Evolutionary conservation across 148 eudicot species (phyloP), one percentile per base, ranked within the genome.

Genomic region (Chenopodium quinoa): DNA sequence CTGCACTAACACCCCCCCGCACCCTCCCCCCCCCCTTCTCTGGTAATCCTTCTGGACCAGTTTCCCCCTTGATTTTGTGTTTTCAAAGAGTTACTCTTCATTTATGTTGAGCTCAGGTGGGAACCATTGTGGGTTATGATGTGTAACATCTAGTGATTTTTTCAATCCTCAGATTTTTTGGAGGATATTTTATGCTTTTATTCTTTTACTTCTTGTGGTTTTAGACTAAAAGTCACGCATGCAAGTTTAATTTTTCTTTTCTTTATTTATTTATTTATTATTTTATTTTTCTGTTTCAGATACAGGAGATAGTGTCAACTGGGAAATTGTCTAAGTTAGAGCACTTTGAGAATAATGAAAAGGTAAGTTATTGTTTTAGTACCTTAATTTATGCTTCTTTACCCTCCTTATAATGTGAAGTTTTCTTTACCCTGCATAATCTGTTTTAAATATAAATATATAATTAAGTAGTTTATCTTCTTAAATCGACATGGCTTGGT

Each of bases 311-410:
- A 75, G 92, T 91, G 74, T 88, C 83, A 79, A 96, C 99, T 65
- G 98, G 98, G 78, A 94, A 88, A 84, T 88, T 96, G 65, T 92
- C 98, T 72, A 96, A 96, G 91, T 84, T 96, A 91, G 99, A 96
- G 85, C 94, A 96, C 88, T 96, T 96, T 76, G 95, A 94, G 89
- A 89, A 87, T 71, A 97, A 96, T 88, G 98, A 94, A 85, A 96
- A 92, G 99, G 98, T 93, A 25, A 40, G 75, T 77, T 48, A 47
- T 34, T 19, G 62, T 79, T 81, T 65, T 73, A 11, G 32, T 20
- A 67, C 50, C 71, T 72, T 4, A 4, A 37, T 27, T 46, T 75
- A 47, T 75, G 70, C 50, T 76, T 34, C 56, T 44, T 37, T 73
- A 48, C 20, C 20, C 19, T 52, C 56, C 56, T 52, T 73, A 48